These are phyloP conservation scores for Mortierella sp. DNA, from an alignment of 371 early-diverging fungal species.

Conservation along the genomic window DNA sequence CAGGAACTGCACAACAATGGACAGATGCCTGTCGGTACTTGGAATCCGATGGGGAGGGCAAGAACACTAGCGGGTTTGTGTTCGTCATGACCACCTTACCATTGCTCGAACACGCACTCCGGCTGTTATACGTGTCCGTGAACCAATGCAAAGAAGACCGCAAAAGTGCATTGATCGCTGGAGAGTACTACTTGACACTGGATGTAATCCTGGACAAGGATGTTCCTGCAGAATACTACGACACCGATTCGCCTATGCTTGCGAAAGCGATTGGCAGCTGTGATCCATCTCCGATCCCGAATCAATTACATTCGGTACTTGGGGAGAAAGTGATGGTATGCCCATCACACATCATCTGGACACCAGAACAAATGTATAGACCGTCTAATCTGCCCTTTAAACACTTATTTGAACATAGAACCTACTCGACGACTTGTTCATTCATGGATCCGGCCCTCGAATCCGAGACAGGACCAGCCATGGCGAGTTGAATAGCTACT, in stretches of 20 bases:
- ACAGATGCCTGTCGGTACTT: constrained; percentile 13
- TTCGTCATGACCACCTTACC: constrained; percentile 46
- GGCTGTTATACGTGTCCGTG: constrained; percentile 29
- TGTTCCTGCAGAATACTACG: constrained; percentile 39
- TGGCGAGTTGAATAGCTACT: constrained; percentile 37
- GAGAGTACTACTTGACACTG: constrained; percentile 49
- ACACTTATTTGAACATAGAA: constrained; percentile 13
- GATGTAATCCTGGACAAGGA: constrained; percentile 38
- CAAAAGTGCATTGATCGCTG: constrained; percentile 26
- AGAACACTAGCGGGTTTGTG: constrained; percentile 10
- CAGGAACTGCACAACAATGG: constrained; percentile 34
- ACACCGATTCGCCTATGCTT: constrained; percentile 1
- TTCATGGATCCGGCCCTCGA: constrained; percentile 31
- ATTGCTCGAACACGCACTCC: constrained; percentile 39
- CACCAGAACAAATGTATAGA: not conserved
- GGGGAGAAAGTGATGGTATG: constrained; percentile 26
- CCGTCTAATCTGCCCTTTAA: not conserved
- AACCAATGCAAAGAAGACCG: constrained; percentile 46
- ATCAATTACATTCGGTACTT: constrained; percentile 19
- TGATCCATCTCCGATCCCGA: constrained; percentile 9
- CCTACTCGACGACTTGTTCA: constrained; percentile 35
- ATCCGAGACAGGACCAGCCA: constrained; percentile 50
- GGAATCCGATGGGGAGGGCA: not conserved
- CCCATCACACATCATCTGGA: not conserved
- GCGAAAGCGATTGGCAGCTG: not conserved